phyloP scores from a whole-genome alignment of 768 basidiomycete genomes.

The Trametes gibbosa region DNA sequence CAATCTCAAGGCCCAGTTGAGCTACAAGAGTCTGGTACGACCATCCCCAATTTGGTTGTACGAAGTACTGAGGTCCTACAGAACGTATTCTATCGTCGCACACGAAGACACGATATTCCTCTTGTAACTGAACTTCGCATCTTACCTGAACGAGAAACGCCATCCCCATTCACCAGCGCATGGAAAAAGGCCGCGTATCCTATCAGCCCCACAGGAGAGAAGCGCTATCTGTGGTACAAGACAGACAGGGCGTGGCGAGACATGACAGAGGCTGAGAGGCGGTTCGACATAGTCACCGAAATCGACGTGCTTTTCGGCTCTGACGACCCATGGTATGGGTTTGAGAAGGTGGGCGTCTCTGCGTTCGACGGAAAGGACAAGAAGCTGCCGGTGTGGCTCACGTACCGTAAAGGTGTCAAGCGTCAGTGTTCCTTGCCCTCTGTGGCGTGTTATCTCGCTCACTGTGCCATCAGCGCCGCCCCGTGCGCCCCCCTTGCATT shows the following conservation, averaged over 20 bases:
- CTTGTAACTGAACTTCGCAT: conserved; percentile 74
- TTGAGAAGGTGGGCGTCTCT: conserved; percentile 64
- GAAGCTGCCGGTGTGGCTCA: conserved; percentile 56
- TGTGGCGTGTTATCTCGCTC: conserved; percentile 3
- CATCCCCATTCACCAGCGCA: conserved; percentile 40
- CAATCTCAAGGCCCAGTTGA: conserved; percentile 71
- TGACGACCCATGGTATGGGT: conserved; percentile 82
- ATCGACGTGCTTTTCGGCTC: conserved; percentile 90
- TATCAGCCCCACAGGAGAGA: conserved; percentile 39
- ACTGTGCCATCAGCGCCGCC: conserved; percentile 52
- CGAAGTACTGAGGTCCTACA: conserved; percentile 27
- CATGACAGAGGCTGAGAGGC: conserved; percentile 55
- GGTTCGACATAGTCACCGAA: conserved; percentile 75
- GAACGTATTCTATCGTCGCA: conserved; percentile 82
- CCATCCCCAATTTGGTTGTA: too few species aligned
- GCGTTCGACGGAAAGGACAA: conserved; percentile 44
- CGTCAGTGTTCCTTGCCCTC: conserved; percentile 39
- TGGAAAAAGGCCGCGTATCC: conserved; percentile 62
- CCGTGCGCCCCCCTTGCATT: conserved; percentile 74
- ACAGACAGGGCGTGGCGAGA: conserved; percentile 60
- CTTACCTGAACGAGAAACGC: conserved; percentile 53
- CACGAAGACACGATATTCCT: conserved; percentile 76
- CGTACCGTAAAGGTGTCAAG: conserved; percentile 72
- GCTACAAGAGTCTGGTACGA: conserved; percentile 59
- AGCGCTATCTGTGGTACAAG: conserved; percentile 79